Percentiles rank a stretch among this genome's conserved stretches.
Conservation (phyloP, 2,329 filamentous ascomycete genomes). For the Westerdykella aurantiaca region DNA sequence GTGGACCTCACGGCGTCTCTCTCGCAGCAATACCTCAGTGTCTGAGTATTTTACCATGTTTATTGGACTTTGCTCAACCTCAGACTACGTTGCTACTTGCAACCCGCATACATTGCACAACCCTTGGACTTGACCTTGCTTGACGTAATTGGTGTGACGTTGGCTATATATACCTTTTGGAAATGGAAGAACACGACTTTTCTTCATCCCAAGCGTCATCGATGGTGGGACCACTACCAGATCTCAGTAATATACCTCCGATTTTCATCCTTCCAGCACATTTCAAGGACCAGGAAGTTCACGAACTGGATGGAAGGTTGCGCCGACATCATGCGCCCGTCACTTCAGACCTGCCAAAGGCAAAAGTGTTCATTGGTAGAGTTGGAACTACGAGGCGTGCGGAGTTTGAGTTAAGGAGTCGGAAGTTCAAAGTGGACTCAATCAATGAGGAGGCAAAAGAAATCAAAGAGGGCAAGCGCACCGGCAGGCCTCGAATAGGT, state of each 20-base stretch:
- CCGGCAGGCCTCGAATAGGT: slow-evolving; percentile 9
- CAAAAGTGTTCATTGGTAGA: slow-evolving; percentile 67
- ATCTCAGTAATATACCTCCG: slow-evolving; percentile 50
- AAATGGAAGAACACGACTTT: slow-evolving; percentile 11
- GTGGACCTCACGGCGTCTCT: no score
- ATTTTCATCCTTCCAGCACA: slow-evolving; percentile 71
- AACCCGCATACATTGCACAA: slow-evolving; percentile 14
- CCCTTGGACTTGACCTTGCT: slow-evolving; percentile 25
- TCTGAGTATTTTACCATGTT: no score
- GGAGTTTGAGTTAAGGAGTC: slow-evolving; percentile 67
- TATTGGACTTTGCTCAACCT: no score
- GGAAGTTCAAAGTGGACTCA: slow-evolving; percentile 57
- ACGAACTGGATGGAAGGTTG: slow-evolving; percentile 60
- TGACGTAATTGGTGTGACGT: slow-evolving; percentile 18
- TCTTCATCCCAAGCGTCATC: slow-evolving; percentile 16
- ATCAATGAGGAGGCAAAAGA: slow-evolving; percentile 15
- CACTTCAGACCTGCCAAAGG: slow-evolving; percentile 67
- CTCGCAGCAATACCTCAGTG: no score
- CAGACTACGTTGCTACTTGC: no score
- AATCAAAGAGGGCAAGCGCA: slow-evolving; percentile 8
- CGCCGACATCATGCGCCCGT: slow-evolving; percentile 50
- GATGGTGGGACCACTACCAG: slow-evolving; percentile 13
- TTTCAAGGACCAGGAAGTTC: slow-evolving; percentile 57
- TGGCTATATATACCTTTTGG: slow-evolving; percentile 14
- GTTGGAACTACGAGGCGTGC: slow-evolving; percentile 65